Percentiles rank a stretch among this genome's conserved stretches.
These are phyloP conservation scores for Wickerhamiella azymoides DNA, from an alignment of 805 yeast genomes.

Conservation along the genomic window DNA sequence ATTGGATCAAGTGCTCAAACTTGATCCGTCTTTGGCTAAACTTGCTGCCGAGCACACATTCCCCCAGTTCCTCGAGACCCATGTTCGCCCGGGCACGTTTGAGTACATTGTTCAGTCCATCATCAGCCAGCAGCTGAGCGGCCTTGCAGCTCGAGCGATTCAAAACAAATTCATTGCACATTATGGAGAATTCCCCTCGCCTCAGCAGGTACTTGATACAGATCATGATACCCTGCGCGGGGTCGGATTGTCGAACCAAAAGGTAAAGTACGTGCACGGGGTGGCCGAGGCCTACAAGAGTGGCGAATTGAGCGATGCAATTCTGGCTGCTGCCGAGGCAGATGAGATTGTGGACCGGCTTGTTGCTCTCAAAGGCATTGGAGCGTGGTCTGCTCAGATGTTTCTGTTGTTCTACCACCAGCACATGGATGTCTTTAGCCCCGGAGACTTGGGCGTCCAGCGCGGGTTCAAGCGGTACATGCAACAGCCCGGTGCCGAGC, in stretches of 20 bases:
- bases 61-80: conserved; percentile 12
- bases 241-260: conserved; percentile 58
- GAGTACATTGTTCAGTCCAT: conserved; percentile 20
- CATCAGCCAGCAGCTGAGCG: conserved; percentile 31
- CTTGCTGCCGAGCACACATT: conserved; percentile 12
- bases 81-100: conserved; percentile 13
- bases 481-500: conserved; percentile 32
- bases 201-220: conserved; percentile 32
- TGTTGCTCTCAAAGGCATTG: conserved; percentile 24
- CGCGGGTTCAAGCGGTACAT: conserved; percentile 63
- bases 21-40: conserved; percentile 16
- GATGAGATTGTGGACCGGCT: conserved; percentile 24
- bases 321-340: conserved; percentile 16
- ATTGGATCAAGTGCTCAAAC: conserved; percentile 12
- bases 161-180: conserved; percentile 31
- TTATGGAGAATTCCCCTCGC: conserved; percentile 37
- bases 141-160: conserved; percentile 65
- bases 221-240: conserved; percentile 37
- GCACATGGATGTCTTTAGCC: conserved; percentile 56
- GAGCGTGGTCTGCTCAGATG: conserved; percentile 80
- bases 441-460: conserved; percentile 73
- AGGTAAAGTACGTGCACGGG: conserved; percentile 57
- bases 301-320: conserved; percentile 20
- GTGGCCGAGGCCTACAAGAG: conserved; percentile 27
- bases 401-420: conserved; percentile 58